Evolutionary conservation across 2,329 filamentous ascomycete species (phyloP).

Genomic region (Colletotrichum tanaceti): DNA sequence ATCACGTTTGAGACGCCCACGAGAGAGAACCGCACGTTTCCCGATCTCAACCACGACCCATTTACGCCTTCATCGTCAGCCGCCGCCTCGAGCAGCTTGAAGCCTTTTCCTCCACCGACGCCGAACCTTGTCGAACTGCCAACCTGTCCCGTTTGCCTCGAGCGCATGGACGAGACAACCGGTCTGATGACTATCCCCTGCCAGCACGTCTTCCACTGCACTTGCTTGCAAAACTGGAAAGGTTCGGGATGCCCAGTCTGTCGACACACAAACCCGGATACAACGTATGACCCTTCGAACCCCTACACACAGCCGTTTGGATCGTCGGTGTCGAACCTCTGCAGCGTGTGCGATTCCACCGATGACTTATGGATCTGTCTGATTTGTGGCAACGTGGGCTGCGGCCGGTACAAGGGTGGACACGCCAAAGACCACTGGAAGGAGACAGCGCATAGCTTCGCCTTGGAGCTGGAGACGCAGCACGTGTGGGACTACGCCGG

Average conservation of each 20-base stretch:
- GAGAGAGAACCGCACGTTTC: constrained; percentile 61
- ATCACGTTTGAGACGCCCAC: constrained; percentile 82
- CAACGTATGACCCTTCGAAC: constrained; percentile 59
- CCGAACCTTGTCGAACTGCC: constrained; percentile 90
- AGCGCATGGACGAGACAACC: constrained; percentile 98
- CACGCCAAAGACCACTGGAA: constrained; percentile 96
- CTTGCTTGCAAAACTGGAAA: constrained; percentile 95
- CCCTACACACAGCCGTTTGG: constrained; percentile 68
- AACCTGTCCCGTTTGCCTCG: constrained; percentile 94
- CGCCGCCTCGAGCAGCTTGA: constrained; percentile 59
- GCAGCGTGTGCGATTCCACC: constrained; percentile 81
- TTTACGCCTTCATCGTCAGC: constrained; percentile 65
- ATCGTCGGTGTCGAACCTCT: constrained; percentile 74
- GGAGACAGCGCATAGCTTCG: constrained; percentile 87
- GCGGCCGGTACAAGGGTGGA: constrained; percentile 91
- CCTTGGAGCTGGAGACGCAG: constrained; percentile 91
- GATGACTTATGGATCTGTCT: constrained; percentile 95
- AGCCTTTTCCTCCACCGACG: constrained; percentile 75
- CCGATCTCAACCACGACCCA: constrained; percentile 70
- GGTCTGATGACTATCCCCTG: constrained; percentile 95
- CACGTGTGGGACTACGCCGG: constrained; percentile 98
- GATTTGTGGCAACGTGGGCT: constrained; percentile 92
- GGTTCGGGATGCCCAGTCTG: constrained; percentile 95
- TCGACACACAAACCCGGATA: constrained; percentile 76
- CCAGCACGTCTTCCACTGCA: constrained; percentile 98